These are phyloP conservation scores for Alternaria rosae DNA, from an alignment of 2,329 filamentous ascomycete genomes.

Conservation along the genomic window DNA sequence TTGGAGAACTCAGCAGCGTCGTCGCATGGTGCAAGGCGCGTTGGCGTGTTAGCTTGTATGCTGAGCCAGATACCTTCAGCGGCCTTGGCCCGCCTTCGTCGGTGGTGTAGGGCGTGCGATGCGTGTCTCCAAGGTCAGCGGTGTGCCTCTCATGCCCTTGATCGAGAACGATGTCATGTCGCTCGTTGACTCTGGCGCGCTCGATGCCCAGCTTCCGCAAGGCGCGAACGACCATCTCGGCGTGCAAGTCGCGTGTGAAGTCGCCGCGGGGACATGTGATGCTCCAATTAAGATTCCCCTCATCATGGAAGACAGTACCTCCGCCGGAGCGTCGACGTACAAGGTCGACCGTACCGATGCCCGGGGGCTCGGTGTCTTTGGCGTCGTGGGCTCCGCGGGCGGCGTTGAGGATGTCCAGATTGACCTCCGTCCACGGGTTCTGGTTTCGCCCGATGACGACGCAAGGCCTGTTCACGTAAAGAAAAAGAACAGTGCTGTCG, in stretches of 20 bases:
- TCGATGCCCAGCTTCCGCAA: slow-evolving; percentile 66
- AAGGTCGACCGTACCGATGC: slow-evolving; percentile 62
- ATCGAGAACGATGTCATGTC: slow-evolving; percentile 90
- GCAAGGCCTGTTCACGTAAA: slow-evolving; percentile 87
- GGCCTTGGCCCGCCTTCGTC: slow-evolving; percentile 44
- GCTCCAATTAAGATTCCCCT: slow-evolving; percentile 92
- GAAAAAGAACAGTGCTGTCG: slow-evolving; percentile 79
- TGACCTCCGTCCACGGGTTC: slow-evolving; percentile 94
- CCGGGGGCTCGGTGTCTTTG: slow-evolving; percentile 47
- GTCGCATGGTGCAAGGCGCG: slow-evolving; percentile 93
- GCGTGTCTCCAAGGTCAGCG: slow-evolving; percentile 50
- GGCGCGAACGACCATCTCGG: slow-evolving; percentile 90
- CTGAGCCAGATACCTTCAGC: slow-evolving; percentile 88
- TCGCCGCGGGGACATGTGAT: slow-evolving; percentile 79
- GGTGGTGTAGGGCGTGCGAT: slow-evolving; percentile 54
- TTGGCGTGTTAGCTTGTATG: slow-evolving; percentile 86
- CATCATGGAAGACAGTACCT: slow-evolving; percentile 92
- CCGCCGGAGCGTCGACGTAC: slow-evolving; percentile 88
- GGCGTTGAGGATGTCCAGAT: slow-evolving; percentile 68
- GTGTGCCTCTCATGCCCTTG: slow-evolving; percentile 46
- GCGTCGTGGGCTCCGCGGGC: slow-evolving; percentile 30
- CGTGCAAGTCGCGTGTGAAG: slow-evolving; percentile 88
- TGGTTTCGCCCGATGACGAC: slow-evolving; percentile 95
- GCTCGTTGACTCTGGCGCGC: slow-evolving; percentile 78
- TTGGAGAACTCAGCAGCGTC: slow-evolving; percentile 79